phyloP scores from a whole-genome alignment of 192 early-diverging fungal species.

The Backusella parvicylindrica region DNA sequence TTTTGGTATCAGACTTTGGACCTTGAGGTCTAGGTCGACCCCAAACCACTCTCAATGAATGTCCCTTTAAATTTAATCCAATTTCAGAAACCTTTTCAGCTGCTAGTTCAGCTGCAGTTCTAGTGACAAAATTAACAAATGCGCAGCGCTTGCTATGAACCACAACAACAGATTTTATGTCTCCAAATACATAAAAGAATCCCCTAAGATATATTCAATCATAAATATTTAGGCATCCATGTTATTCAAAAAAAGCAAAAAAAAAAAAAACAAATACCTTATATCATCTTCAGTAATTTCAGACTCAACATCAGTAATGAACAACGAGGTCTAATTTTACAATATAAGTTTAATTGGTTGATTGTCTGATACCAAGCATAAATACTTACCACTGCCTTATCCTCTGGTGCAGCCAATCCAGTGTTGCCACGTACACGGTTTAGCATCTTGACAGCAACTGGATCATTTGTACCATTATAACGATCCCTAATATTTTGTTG shows the following conservation, averaged over 20 bases:
- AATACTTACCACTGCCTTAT: slow-evolving; percentile 63
- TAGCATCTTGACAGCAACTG: slow-evolving; percentile 85
- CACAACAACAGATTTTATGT: slow-evolving; percentile 84
- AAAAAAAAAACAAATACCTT: slow-evolving; percentile 33
- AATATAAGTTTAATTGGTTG: too few species aligned
- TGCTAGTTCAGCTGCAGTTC: slow-evolving; percentile 84
- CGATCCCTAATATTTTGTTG: slow-evolving; percentile 95
- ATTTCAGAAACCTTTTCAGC: slow-evolving; percentile 61
- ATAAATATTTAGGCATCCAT: slow-evolving; percentile 69
- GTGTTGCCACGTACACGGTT: slow-evolving; percentile 52
- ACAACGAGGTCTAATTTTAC: slow-evolving; percentile 75
- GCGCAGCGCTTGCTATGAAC: slow-evolving; percentile 79
- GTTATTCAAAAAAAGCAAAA: slow-evolving; percentile 18
- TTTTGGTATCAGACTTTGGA: slow-evolving; percentile 39
- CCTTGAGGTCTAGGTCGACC: slow-evolving; percentile 73
- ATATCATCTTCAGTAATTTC: slow-evolving; percentile 71
- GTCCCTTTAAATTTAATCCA: slow-evolving; percentile 70
- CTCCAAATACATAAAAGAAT: slow-evolving; percentile 82
- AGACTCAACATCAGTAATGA: slow-evolving; percentile 76
- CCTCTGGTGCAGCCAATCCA: slow-evolving; percentile 65
- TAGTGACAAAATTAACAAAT: slow-evolving; percentile 85
- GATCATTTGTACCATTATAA: slow-evolving; percentile 93
- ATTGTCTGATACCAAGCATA: not conserved
- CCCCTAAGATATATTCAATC: slow-evolving; percentile 39
- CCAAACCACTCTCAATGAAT: slow-evolving; percentile 78